phyloP scores from a whole-genome alignment of 495 filamentous ascomycete genomes.

The Neurospora sp. region DNA sequence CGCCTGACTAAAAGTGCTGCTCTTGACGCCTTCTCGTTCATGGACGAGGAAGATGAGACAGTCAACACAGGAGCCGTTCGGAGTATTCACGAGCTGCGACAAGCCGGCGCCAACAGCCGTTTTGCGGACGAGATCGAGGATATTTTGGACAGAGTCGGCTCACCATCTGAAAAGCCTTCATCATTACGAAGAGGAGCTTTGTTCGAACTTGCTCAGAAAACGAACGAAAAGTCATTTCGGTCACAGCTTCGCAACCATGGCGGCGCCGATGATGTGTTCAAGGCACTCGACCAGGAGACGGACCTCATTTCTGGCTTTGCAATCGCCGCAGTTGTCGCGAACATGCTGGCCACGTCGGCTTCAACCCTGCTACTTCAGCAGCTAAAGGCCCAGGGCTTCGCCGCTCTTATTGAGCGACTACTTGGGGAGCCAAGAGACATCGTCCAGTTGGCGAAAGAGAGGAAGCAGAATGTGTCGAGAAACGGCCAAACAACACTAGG shows the following conservation, averaged over 20 bases:
- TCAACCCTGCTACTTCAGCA: conserved; percentile 40
- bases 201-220: conserved; percentile 63
- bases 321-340: conserved; percentile 45
- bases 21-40: conserved; percentile 18
- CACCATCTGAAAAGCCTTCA: conserved; percentile 36
- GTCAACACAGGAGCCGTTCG: conserved; percentile 51
- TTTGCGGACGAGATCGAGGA: conserved; percentile 74
- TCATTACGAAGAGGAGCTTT: conserved; percentile 40
- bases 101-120: conserved; percentile 73
- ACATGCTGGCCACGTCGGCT: conserved; percentile 43
- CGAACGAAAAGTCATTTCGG: conserved; percentile 54
- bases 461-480: conserved; percentile 61
- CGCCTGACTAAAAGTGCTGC: conserved; percentile 23
- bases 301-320: conserved; percentile 50
- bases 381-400: conserved; percentile 37
- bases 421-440: conserved; percentile 46
- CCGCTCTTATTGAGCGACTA: conserved; percentile 41
- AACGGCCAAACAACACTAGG: conserved; percentile 43
- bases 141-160: conserved; percentile 73
- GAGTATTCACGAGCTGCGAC: conserved; percentile 82
- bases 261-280: conserved; percentile 58
- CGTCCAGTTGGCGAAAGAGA: conserved; percentile 43
- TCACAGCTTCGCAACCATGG: conserved; percentile 67
- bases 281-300: conserved; percentile 38
- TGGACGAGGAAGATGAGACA: conserved; percentile 44